phyloP scores from a whole-genome alignment of 306 rosid genomes.

The Vigna radiata region DNA sequence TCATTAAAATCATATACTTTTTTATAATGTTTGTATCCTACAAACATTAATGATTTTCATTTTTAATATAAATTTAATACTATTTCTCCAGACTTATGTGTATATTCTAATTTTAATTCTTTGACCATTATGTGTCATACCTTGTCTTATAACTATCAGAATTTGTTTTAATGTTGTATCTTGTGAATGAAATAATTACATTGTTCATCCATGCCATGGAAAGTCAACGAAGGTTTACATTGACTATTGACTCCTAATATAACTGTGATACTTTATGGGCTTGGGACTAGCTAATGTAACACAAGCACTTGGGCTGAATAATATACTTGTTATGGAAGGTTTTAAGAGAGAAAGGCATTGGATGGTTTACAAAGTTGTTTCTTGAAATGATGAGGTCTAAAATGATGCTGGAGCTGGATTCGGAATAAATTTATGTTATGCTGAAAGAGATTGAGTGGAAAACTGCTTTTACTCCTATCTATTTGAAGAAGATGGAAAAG shows the following conservation, averaged over 20 bases:
- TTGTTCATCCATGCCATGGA: too few species aligned
- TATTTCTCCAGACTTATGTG: not conserved
- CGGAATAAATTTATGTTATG: not conserved
- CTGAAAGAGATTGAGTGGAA: slow-evolving; percentile 1
- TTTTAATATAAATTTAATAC: not conserved
- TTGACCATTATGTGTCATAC: not conserved
- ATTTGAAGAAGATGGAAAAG: too few species aligned
- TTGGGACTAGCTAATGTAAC: too few species aligned
- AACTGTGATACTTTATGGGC: too few species aligned
- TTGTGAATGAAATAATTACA: too few species aligned
- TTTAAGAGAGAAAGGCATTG: not conserved
- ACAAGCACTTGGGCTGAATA: too few species aligned
- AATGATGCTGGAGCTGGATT: not conserved
- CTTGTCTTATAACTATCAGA: not conserved
- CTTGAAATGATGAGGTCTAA: not conserved
- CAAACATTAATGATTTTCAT: not conserved
- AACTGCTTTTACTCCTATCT: not conserved
- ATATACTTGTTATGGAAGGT: not conserved
- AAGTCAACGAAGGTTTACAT: too few species aligned
- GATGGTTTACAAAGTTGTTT: not conserved
- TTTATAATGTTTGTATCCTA: not conserved
- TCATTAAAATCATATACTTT: not conserved
- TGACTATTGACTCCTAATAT: too few species aligned
- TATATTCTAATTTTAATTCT: not conserved
- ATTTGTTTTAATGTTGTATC: not conserved